phyloP scores from a whole-genome alignment of 192 early-diverging fungal genomes.

The Backusella westeae region DNA sequence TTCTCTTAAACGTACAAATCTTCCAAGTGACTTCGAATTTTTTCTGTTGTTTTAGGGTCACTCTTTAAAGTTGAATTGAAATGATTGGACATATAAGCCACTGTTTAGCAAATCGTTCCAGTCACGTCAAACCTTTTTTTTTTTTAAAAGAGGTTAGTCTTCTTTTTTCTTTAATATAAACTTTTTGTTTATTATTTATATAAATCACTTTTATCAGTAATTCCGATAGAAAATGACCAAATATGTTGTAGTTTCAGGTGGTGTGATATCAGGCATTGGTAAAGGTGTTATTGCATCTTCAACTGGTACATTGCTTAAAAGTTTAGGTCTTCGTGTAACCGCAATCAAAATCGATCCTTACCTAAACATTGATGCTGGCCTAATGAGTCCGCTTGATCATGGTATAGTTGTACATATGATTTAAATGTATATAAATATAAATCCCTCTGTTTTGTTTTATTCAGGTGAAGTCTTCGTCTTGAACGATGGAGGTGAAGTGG shows the following conservation, averaged over 20 bases:
- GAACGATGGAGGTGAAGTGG: constrained; percentile 98
- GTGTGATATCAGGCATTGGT: constrained; percentile 99
- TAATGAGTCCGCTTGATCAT: constrained; percentile 95
- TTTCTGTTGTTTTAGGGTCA: no score
- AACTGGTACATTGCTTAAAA: constrained; percentile 92
- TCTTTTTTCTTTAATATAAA: neutral
- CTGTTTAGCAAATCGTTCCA: no score
- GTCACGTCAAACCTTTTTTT: neutral
- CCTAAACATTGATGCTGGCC: constrained; percentile 98
- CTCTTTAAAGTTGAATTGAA: no score
- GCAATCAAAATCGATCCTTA: constrained; percentile 99
- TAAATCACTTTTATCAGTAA: no score
- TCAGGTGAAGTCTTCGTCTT: constrained; percentile 97
- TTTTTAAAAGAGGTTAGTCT: neutral
- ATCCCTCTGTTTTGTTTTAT: neutral
- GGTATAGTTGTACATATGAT: constrained; percentile 52
- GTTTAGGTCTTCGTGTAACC: constrained; percentile 87
- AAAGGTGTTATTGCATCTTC: constrained; percentile 99
- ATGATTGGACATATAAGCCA: no score
- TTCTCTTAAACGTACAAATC: no score
- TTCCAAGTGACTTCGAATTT: no score
- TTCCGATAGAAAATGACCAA: constrained; percentile 57
- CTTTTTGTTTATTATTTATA: neutral
- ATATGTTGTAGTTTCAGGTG: constrained; percentile 97
- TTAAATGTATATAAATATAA: neutral